Evolutionary conservation across 306 rosid species (phyloP), one percentile per base, ranked within the genome.

Genomic region (Fragaria ananassa): DNA sequence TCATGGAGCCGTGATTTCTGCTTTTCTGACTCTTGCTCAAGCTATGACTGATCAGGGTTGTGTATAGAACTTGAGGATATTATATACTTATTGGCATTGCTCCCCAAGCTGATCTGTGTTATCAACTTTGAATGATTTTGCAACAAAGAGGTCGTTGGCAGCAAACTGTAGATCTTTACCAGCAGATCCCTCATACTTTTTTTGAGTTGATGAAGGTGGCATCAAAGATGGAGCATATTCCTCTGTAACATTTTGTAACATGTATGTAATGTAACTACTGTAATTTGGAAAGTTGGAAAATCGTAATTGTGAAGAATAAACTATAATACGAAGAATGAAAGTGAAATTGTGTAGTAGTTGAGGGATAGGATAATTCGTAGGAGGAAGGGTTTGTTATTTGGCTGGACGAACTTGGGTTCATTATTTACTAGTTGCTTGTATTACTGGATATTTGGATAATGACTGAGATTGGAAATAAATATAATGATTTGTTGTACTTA

Each of bases 41-140:
- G 98, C 98, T 70, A 94, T 94, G 98, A 91, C 91, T 12, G 98
- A 90, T 78, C 98, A 94, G 86, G 98, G 98, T 53, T 94, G 96
- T 85, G 93, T 90, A 85, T 93, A 87, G 88, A 81, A 77, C 66
- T 62, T 27, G 31, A 50, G 57, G 39, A 53, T 53, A 21, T 35
- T 71, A 75, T 80, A 46, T 56, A 72, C 39, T 68, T 63, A 37
- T 65, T 63, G 34, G 21, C 39, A 75, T 42, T 68, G 83, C 46
- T 75, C 50, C 75, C 82, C 76, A 74, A 74, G 73, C 65, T 80
- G 77, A 76, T 76, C 4, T 50, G 67, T 79, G 56, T 42, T 80
- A 58, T 51, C 44, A 11, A 15, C 10, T 2, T 42, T 18, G 58
- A 74, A 18, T 13, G 68, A 5, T 44, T 9, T 53, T 53, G 73